Evolutionary conservation across 1,139 yeast species (phyloP).

Genomic region (Kluyveromyces sp.): DNA sequence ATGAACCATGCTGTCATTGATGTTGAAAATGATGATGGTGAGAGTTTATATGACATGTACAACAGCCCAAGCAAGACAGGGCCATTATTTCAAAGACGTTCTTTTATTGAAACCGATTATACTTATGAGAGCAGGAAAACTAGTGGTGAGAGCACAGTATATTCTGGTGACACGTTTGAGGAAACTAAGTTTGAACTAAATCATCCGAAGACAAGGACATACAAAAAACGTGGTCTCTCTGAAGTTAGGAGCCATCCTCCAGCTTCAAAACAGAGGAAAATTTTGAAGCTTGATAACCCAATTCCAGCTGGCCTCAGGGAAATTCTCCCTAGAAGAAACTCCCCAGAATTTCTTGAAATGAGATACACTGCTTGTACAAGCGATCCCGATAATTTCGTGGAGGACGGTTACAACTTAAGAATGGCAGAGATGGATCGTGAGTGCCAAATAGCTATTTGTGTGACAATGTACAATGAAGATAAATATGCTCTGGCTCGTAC

Average conservation of each 20-base stretch:
- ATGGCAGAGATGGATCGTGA: conserved; percentile 80
- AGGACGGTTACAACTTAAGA: conserved; percentile 74
- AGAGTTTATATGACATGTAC: conserved; percentile 10
- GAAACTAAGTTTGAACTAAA: conserved; percentile 29
- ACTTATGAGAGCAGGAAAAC: conserved; percentile 21
- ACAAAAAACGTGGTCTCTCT: conserved; percentile 44
- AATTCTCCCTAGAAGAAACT: conserved; percentile 72
- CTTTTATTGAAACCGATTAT: conserved; percentile 9
- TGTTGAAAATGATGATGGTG: conserved; percentile 38
- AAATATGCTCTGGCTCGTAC: conserved; percentile 84
- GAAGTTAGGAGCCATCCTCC: conserved; percentile 55
- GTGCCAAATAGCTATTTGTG: conserved; percentile 80
- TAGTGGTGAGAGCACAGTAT: conserved; percentile 25
- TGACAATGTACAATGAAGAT: conserved; percentile 95
- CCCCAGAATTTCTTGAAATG: conserved; percentile 91
- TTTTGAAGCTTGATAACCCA: conserved; percentile 84
- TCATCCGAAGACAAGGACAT: conserved; percentile 45
- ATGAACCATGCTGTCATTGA: conserved; percentile 42
- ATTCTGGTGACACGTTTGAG: conserved; percentile 33
- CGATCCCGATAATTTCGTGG: conserved; percentile 76
- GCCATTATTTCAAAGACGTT: background rate
- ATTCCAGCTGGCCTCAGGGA: conserved; percentile 80
- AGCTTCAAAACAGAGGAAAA: conserved; percentile 39
- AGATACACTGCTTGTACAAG: conserved; percentile 91
- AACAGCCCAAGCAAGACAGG: conserved; percentile 10